Evolutionary conservation across 768 basidiomycete genomes (phyloP).

Genomic region (Galerina marginata): DNA sequence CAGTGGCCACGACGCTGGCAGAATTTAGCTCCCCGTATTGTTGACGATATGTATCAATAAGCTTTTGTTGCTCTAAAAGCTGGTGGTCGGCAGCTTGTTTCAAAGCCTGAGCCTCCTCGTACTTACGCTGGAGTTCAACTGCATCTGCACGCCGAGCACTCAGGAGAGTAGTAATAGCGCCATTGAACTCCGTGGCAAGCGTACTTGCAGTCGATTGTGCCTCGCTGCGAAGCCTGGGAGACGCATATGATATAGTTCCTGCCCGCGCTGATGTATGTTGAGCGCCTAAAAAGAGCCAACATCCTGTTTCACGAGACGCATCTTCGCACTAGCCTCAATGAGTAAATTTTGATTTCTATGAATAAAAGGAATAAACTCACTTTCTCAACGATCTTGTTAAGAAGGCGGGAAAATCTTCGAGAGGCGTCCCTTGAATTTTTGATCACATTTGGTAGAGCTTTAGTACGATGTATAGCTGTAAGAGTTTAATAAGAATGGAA

Average conservation of each 20-base stretch:
- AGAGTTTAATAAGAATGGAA: background rate
- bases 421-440: background rate
- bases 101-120: no score
- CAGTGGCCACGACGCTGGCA: no score
- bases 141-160: no score
- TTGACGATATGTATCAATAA: no score
- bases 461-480: background rate
- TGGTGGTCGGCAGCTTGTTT: no score
- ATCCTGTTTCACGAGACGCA: background rate
- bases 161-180: no score
- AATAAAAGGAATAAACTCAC: background rate
- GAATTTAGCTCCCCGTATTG: no score
- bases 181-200: no score
- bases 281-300: background rate
- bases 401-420: background rate
- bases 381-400: background rate
- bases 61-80: no score
- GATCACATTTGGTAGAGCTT: no score
- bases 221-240: background rate
- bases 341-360: background rate
- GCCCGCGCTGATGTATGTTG: background rate
- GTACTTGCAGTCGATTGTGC: background rate
- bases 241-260: background rate
- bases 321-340: background rate
- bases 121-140: no score